Evolutionary conservation across 805 yeast species (phyloP).

Genomic region (Kuraishia piskuri): DNA sequence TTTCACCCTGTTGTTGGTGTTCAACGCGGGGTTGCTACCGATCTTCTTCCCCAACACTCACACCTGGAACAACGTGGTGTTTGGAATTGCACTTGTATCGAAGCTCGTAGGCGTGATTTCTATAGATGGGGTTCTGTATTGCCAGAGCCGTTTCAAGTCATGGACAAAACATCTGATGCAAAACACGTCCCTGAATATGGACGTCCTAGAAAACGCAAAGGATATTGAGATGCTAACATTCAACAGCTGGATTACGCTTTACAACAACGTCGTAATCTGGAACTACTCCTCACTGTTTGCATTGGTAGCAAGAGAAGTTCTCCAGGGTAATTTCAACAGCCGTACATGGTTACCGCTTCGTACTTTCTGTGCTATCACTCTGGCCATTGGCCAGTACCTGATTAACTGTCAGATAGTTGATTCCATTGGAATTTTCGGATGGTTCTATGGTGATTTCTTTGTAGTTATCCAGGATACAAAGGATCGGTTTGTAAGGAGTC

Average conservation of each 20-base stretch:
- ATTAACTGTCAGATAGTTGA: constrained; percentile 60
- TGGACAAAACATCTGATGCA: constrained; percentile 60
- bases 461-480: constrained; percentile 37
- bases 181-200: constrained; percentile 49
- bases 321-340: constrained; percentile 9
- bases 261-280: constrained; percentile 18
- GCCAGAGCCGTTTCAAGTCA: constrained; percentile 51
- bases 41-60: constrained; percentile 21
- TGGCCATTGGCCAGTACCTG: constrained; percentile 57
- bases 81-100: constrained; percentile 30
- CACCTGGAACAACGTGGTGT: constrained; percentile 20
- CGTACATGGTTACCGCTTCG: constrained; percentile 40
- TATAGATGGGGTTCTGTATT: constrained; percentile 41
- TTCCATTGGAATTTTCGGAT: constrained; percentile 76
- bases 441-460: constrained; percentile 86
- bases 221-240: constrained; percentile 30
- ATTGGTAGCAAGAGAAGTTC: constrained; percentile 7
- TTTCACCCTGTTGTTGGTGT: constrained; percentile 33
- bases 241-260: constrained; percentile 65
- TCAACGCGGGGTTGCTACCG: constrained; percentile 35
- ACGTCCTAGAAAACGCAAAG: constrained; percentile 4
- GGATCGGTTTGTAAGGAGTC: constrained; percentile 10
- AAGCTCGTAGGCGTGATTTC: constrained; percentile 39
- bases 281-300: constrained; percentile 9
- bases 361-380: constrained; percentile 47